Percentiles rank a stretch among this genome's conserved stretches.
These are phyloP conservation scores for Boletus patriciae DNA, from an alignment of 768 basidiomycete genomes.

Conservation along the genomic window DNA sequence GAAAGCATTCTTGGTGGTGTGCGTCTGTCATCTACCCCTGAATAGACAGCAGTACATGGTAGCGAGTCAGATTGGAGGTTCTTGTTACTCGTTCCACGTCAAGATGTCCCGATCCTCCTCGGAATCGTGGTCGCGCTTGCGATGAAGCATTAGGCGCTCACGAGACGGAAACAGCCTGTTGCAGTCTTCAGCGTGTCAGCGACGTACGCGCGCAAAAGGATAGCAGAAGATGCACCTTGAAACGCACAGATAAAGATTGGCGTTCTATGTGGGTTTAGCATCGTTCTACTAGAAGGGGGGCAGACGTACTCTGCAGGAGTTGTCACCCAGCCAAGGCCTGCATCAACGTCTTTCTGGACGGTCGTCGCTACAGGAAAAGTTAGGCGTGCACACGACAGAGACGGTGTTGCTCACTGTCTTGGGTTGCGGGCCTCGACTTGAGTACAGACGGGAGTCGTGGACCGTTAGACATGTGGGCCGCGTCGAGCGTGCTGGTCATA, in stretches of 20 bases:
- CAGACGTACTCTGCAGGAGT: conserved; percentile 59
- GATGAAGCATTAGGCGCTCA: conserved; percentile 67
- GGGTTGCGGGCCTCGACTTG: conserved; percentile 33
- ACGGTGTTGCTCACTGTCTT: conserved; percentile 27
- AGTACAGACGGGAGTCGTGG: conserved; percentile 36
- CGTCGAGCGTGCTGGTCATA: background rate
- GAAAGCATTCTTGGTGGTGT: background rate
- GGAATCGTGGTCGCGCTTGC: conserved; percentile 68
- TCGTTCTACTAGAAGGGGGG: background rate
- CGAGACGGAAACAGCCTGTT: conserved; percentile 69
- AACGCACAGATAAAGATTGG: conserved; percentile 80
- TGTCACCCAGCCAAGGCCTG: conserved; percentile 60
- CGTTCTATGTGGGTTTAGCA: conserved; percentile 46
- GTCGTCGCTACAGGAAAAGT: conserved; percentile 44
- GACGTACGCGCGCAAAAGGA: background rate
- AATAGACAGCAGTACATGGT: background rate
- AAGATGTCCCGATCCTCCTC: conserved; percentile 57
- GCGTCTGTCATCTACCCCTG: background rate
- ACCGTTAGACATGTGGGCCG: conserved; percentile 16
- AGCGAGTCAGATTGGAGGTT: background rate
- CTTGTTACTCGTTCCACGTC: conserved; percentile 66
- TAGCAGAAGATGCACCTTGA: conserved; percentile 39
- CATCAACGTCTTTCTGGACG: conserved; percentile 51
- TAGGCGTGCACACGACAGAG: background rate
- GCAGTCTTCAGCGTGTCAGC: conserved; percentile 48